phyloP scores from a whole-genome alignment of 1,284 basidiomycete species.

The Tilletia indica region DNA sequence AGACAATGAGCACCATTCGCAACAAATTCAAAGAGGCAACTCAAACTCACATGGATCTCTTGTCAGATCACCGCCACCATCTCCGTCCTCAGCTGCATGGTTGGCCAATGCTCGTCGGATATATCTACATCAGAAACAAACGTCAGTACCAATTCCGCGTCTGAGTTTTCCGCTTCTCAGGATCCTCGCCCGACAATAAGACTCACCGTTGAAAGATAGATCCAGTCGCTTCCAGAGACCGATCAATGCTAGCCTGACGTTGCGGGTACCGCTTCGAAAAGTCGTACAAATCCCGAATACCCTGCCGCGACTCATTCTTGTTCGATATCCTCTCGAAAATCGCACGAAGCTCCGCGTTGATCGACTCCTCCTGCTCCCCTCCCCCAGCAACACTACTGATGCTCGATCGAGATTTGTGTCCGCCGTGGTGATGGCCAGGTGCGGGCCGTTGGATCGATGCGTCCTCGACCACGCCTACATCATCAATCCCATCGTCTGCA shows the following conservation, averaged over 20 bases:
- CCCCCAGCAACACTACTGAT: neutral
- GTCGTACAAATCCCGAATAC: slow-evolving; percentile 91
- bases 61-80: slow-evolving; percentile 51
- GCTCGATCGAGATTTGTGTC: slow-evolving; percentile 42
- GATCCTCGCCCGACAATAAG: neutral
- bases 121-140: slow-evolving; percentile 35
- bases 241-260: slow-evolving; percentile 74
- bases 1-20: neutral
- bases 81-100: slow-evolving; percentile 76
- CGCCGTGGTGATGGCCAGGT: slow-evolving; percentile 3
- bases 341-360: slow-evolving; percentile 70
- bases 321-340: slow-evolving; percentile 83
- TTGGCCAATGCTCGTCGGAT: slow-evolving; percentile 58
- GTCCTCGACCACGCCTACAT: slow-evolving; percentile 57
- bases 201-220: slow-evolving; percentile 56
- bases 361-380: slow-evolving; percentile 65
- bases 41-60: slow-evolving; percentile 5
- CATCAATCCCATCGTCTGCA: slow-evolving; percentile 25
- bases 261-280: slow-evolving; percentile 89
- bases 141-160: neutral
- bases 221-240: slow-evolving; percentile 57
- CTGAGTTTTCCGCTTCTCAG: too few species aligned
- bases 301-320: slow-evolving; percentile 78
- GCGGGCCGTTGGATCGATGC: slow-evolving; percentile 54
- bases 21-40: neutral